A percentile compares a stretch with the other conserved stretches of the same genome.
These are phyloP conservation scores for Paraconiothyrium brasiliense DNA, from an alignment of 2,329 filamentous ascomycete genomes.

Conservation along the genomic window DNA sequence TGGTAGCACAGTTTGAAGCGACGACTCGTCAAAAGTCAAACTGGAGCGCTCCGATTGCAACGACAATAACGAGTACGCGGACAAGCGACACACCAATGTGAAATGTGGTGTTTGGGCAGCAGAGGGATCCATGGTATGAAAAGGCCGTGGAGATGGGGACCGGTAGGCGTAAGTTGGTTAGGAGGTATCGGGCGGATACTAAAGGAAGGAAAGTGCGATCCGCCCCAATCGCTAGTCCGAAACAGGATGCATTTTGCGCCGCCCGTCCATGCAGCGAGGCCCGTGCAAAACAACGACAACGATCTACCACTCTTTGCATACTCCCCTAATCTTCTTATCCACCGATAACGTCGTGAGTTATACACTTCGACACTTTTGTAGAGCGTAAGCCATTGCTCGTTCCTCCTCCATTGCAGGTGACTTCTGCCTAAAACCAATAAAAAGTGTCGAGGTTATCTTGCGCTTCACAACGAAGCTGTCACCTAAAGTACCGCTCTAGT, in stretches of 20 bases:
- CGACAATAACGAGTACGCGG: no score
- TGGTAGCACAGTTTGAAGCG: no score
- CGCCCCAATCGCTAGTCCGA: neutral
- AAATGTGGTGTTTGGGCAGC: no score
- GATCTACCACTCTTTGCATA: neutral
- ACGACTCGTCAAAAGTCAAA: no score
- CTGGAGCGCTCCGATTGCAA: no score
- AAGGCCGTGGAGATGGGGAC: no score
- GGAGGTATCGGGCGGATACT: neutral
- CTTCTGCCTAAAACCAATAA: no score
- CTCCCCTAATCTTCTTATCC: neutral
- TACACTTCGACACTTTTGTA: neutral
- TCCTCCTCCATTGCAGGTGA: neutral
- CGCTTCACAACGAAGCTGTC: no score
- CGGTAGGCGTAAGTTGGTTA: no score
- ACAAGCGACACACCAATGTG: no score
- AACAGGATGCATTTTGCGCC: constrained; percentile 10
- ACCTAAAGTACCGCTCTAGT: neutral
- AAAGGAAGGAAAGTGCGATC: neutral
- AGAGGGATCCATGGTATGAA: no score
- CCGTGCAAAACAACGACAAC: neutral
- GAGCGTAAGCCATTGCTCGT: neutral
- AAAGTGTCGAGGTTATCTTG: no score
- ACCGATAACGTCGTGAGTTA: neutral
- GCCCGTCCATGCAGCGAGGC: neutral